Evolutionary conservation across 192 early-diverging fungal genomes (phyloP).

Genomic region (Nowakowskiella sp.): DNA sequence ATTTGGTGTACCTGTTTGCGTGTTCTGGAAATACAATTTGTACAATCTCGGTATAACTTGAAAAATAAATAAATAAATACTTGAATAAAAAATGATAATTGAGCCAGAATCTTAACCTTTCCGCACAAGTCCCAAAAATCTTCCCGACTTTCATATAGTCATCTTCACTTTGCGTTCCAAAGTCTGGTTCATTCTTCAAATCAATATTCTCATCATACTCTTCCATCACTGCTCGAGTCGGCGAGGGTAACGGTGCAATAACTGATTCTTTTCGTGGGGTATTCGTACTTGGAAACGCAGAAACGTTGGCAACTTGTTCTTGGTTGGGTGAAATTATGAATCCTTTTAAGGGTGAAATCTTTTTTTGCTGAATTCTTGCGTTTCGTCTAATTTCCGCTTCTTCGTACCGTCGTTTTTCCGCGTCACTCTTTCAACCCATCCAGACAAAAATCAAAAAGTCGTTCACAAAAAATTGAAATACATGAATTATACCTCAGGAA

Average conservation of each 20-base stretch:
- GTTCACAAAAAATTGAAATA: conserved; percentile 40
- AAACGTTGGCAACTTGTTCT: no score
- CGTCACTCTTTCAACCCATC: conserved; percentile 45
- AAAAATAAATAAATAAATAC: conserved; percentile 1
- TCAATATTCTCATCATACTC: not conserved
- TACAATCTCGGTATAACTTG: conserved; percentile 43
- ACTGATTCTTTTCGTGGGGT: not conserved
- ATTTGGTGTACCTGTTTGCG: conserved; percentile 56
- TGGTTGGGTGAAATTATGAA: no score
- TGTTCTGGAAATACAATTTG: conserved; percentile 67
- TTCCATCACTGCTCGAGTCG: conserved; percentile 6
- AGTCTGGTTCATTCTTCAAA: conserved; percentile 8
- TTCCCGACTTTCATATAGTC: conserved; percentile 14
- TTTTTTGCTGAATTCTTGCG: conserved; percentile 7
- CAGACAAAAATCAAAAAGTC: conserved; percentile 43
- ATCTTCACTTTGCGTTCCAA: not conserved
- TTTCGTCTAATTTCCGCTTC: conserved; percentile 7
- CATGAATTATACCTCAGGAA: conserved; percentile 2
- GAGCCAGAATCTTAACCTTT: conserved; percentile 30
- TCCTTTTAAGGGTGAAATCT: conserved; percentile 12
- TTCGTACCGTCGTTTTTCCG: conserved; percentile 34
- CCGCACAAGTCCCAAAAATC: conserved; percentile 26
- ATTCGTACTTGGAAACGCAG: no score
- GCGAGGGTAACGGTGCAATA: conserved; percentile 8
- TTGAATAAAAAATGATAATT: conserved; percentile 1